Base-by-base conservation (phyloP, 176 grass and related monocot genomes). In the maize (Zea mays) region DNA sequence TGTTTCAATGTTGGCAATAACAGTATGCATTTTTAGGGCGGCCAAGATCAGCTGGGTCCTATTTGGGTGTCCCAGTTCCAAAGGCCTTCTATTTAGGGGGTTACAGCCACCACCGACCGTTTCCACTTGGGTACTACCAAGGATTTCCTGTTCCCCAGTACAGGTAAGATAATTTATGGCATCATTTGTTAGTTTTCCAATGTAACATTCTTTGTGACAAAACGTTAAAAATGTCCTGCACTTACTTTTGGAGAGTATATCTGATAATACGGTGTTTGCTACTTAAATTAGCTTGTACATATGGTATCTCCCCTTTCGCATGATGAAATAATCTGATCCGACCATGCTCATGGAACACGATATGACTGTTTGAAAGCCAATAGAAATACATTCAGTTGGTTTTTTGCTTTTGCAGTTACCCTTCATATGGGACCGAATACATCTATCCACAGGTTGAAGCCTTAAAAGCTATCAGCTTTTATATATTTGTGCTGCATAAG, bases 361-460 rank as follows among this genome's bases (percentile, higher is more conserved):
- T 71, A 50, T 85, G 6, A 52, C 59, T 79, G 14, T 69, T 78
- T 81, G 39, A 72, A 82, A 62, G 20, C 21, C 79, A 47, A 78
- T 72, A 73, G 34, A 65, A 58, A 66, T 49, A 19, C 58, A 83
- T 90, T 93, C 50, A 78, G 65, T 55, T 34, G 12, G 52, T 76
- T 83, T 86, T 16, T 62, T 86, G 65, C 43, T 71, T 85, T 92
- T 99, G 87, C 88, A 95, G 92, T 83, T 92, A 90, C 77, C 76
- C 85, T 69, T 61, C 85, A 76, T 99, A 92, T 90, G 96, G 92
- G 67, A 71, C 83, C 0, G 96, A 99, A 78, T 99, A 90, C 71
- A 81, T 90, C 77, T 95, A 95, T 80, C 87, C 89, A 85, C 96
- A 95, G 94, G 94, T 97, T 83, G 36, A 69, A 78, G 71, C 82